Evolutionary conservation across 75 land plant species (phyloP), one percentile per base, ranked within the genome.

Genomic region (Pseudotsuga menziesii): DNA sequence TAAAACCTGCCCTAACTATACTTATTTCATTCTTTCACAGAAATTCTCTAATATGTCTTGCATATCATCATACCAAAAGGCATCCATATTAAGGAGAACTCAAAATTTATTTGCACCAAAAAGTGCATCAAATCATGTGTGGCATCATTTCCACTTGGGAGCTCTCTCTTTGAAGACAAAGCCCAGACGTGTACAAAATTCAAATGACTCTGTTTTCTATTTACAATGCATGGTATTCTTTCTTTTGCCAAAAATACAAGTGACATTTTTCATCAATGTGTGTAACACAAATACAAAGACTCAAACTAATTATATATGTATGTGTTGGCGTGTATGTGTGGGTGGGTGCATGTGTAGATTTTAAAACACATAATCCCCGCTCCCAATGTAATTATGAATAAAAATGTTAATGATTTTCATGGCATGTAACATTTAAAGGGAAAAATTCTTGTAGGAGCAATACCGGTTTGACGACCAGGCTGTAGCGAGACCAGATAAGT

Each of bases 381-480:
- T n/a, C 52, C 1, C 54, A n/a, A 4, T 69, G 25, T 16, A 8
- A 41, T 69, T 64, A 5, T 69, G 8, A 20, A 69, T 5, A 69
- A 41, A 44, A 69, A 69, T 41, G 11, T 48, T 11, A 69, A 41
- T 41, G 25, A 69, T 69, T 41, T 41, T 41, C 72, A 69, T 14
- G 22, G 72, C 48, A 41, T 66, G 35, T 69, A 3, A 39, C 13
- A n/a, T 13, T 20, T 39, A n/a, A 22, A 22, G 22, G 22, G 5
- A 11, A 41, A 69, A 69, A 9, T 20, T 69, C 64, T 27, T 69
- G 72, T 9, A 22, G 1, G 22, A 48, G n/a, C 27, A 72, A n/a
- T 92, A 94, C 98, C 82, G 98, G 98, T 19, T 84, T 96, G 54
- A 96, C 90, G 2, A 96, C 97, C 15, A 76, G 87, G 87, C 98